Evolutionary conservation across 306 rosid species (phyloP).

Genomic region (Delonix regia): DNA sequence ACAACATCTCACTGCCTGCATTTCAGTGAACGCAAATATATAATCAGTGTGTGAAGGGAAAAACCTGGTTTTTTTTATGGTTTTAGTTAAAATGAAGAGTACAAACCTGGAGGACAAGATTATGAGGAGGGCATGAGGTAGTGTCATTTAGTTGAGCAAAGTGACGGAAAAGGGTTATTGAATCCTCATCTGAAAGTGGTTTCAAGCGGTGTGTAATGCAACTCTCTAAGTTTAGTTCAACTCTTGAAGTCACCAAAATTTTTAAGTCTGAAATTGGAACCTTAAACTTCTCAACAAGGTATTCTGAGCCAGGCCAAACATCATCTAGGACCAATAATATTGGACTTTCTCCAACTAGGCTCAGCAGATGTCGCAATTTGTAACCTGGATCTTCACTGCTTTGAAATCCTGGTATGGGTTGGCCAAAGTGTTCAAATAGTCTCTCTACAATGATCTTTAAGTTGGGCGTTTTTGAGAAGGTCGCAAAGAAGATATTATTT

Average conservation of each 20-base stretch:
- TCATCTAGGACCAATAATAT: constrained; percentile 67
- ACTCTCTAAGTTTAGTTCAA: constrained; percentile 46
- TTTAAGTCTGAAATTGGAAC: constrained; percentile 46
- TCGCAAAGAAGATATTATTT: constrained; percentile 58
- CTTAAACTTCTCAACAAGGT: constrained; percentile 46
- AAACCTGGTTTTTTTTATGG: background rate
- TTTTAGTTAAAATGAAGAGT: background rate
- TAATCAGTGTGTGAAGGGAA: constrained; percentile 1
- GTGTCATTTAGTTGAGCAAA: constrained; percentile 39
- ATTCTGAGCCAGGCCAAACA: constrained; percentile 61
- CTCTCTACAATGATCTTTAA: constrained; percentile 51
- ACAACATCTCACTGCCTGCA: constrained; percentile 62
- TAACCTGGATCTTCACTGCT: constrained; percentile 46
- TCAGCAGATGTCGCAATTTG: constrained; percentile 42
- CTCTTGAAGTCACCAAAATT: constrained; percentile 77
- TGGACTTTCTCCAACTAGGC: constrained; percentile 29
- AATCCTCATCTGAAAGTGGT: constrained; percentile 41
- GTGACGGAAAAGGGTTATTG: constrained; percentile 57
- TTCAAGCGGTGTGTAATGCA: constrained; percentile 34
- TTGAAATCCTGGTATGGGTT: constrained; percentile 44
- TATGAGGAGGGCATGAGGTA: constrained; percentile 35
- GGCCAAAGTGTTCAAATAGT: constrained; percentile 43
- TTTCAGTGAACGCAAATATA: constrained; percentile 9
- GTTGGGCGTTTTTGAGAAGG: constrained; percentile 48
- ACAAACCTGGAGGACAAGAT: constrained; percentile 47